Conservation (phyloP, 1,284 basidiomycete genomes). For the Heterobasidion occidentale region DNA sequence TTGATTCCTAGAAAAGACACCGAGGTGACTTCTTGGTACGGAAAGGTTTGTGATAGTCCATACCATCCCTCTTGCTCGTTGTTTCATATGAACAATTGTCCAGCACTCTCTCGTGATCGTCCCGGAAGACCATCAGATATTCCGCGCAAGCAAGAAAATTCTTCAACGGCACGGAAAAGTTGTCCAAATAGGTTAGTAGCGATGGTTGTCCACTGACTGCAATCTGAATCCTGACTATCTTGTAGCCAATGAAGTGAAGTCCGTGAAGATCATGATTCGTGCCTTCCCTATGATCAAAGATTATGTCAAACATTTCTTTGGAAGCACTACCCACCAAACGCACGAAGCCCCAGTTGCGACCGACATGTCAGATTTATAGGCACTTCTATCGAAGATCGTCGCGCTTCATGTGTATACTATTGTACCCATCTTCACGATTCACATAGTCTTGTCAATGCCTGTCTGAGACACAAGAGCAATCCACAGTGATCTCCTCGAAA, state of each 20-base stretch:
- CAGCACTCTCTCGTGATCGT: constrained; percentile 64
- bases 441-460: too few species aligned
- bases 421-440: too few species aligned
- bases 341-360: not conserved
- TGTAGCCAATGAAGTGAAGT: constrained; percentile 46
- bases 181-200: constrained; percentile 42
- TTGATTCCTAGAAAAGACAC: constrained; percentile 41
- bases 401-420: too few species aligned
- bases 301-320: constrained; percentile 30
- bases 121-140: constrained; percentile 46
- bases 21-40: constrained; percentile 57
- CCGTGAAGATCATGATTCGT: constrained; percentile 51
- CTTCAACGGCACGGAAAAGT: constrained; percentile 55
- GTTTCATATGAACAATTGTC: constrained; percentile 1
- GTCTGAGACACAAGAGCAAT: too few species aligned
- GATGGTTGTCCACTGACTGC: not conserved
- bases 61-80: not conserved
- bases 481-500: too few species aligned
- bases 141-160: constrained; percentile 39
- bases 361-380: not conserved
- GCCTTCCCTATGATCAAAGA: constrained; percentile 54
- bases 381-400: too few species aligned
- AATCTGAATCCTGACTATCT: not conserved
- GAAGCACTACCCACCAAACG: not conserved
- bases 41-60: constrained; percentile 31